Conservation (phyloP, 805 yeast species). For the Kluyveromyces aestuarii region DNA sequence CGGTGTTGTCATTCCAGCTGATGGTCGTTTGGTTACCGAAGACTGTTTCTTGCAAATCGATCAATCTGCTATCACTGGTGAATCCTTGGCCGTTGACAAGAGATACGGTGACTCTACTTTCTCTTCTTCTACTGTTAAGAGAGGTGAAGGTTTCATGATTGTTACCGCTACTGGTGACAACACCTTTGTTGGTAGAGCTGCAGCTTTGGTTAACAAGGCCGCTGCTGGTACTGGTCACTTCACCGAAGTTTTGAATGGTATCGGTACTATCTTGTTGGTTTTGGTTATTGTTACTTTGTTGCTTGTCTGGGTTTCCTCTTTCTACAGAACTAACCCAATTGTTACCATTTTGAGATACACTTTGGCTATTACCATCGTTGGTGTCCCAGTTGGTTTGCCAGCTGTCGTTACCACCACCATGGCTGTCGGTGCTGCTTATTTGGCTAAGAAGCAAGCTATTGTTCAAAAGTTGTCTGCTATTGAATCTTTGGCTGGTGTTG, state of each 20-base stretch:
- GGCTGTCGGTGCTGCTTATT: slow-evolving; percentile 99
- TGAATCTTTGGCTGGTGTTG: slow-evolving; percentile 96
- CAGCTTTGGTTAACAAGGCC: slow-evolving; percentile 92
- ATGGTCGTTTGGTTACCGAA: slow-evolving; percentile 82
- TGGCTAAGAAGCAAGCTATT: slow-evolving; percentile 94
- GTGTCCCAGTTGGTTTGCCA: slow-evolving; percentile 98
- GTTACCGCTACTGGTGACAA: slow-evolving; percentile 93
- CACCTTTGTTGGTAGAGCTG: slow-evolving; percentile 96
- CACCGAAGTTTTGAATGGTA: slow-evolving; percentile 96
- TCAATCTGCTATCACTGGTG: slow-evolving; percentile 97
- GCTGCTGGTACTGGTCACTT: slow-evolving; percentile 90
- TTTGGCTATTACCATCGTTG: slow-evolving; percentile 90
- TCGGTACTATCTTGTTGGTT: slow-evolving; percentile 85
- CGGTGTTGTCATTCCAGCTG: slow-evolving; percentile 88
- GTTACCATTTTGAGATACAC: slow-evolving; percentile 87
- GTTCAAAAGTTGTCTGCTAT: slow-evolving; percentile 95
- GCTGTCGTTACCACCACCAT: slow-evolving; percentile 97
- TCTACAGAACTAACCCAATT: slow-evolving; percentile 85
- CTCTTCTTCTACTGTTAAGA: slow-evolving; percentile 91
- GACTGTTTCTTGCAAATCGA: slow-evolving; percentile 84
- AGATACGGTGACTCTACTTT: slow-evolving; percentile 77
- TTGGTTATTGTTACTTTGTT: slow-evolving; percentile 80
- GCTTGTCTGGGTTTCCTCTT: slow-evolving; percentile 86
- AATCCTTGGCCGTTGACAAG: slow-evolving; percentile 92
- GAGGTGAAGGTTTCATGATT: slow-evolving; percentile 92